Conservation (phyloP, 2,329 filamentous ascomycete species). For the Talaromyces sp. region DNA sequence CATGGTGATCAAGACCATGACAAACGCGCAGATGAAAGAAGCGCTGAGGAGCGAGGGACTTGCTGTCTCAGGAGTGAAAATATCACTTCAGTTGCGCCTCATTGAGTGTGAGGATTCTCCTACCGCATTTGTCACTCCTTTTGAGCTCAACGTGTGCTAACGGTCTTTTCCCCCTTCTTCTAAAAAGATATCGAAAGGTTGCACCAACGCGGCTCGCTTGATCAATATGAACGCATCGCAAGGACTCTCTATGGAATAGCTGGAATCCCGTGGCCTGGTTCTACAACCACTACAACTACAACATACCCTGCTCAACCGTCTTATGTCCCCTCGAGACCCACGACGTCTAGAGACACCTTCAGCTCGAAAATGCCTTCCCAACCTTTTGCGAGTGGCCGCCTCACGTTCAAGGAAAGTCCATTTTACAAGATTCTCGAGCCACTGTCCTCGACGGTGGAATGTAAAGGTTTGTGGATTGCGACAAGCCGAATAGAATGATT, state of each 20-base stretch:
- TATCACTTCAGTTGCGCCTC: conserved; percentile 72
- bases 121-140: conserved; percentile 3
- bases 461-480: conserved; percentile 59
- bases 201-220: conserved; percentile 20
- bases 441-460: conserved; percentile 60
- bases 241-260: conserved; percentile 9
- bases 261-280: background rate
- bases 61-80: conserved; percentile 77
- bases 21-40: conserved; percentile 65
- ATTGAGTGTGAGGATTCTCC: conserved; percentile 59
- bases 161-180: background rate
- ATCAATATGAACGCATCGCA: conserved; percentile 30
- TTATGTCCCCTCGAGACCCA: conserved; percentile 20
- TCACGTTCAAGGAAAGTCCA: conserved; percentile 69
- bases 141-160: background rate
- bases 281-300: conserved; percentile 21
- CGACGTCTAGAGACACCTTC: conserved; percentile 26
- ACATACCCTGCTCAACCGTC: conserved; percentile 23
- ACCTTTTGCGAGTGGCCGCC: conserved; percentile 28
- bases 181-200: conserved; percentile 26
- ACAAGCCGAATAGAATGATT: conserved; percentile 18
- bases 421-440: conserved; percentile 70
- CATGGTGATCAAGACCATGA: conserved; percentile 49
- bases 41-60: conserved; percentile 72
- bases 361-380: conserved; percentile 30